Conservation (phyloP, 176 grass and related monocot genomes). For the Cenchrus fungigraminus region DNA sequence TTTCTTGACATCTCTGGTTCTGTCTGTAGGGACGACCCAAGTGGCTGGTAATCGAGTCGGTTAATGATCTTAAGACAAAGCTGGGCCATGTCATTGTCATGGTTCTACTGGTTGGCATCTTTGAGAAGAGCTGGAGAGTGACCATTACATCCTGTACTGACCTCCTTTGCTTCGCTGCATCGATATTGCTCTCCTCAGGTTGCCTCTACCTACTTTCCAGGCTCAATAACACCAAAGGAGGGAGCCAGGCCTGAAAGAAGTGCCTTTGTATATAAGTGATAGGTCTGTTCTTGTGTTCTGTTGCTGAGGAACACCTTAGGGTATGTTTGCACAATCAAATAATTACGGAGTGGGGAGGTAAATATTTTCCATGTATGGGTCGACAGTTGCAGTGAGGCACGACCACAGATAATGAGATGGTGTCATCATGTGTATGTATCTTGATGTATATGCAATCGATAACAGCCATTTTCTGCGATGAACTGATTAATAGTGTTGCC, state of each 20-base stretch:
- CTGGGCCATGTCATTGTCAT: constrained; percentile 90
- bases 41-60: constrained; percentile 77
- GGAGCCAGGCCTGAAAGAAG: constrained; percentile 47
- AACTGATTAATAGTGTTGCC: not conserved
- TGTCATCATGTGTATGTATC: constrained; percentile 36
- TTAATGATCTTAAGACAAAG: constrained; percentile 94
- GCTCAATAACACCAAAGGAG: constrained; percentile 56
- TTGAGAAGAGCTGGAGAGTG: constrained; percentile 87
- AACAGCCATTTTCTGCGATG: not conserved
- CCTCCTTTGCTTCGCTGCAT: constrained; percentile 74
- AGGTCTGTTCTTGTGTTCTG: constrained; percentile 14
- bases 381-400: constrained; percentile 1
- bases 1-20: constrained; percentile 21
- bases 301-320: constrained; percentile 17
- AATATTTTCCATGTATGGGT: not conserved
- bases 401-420: not conserved
- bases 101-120: constrained; percentile 83
- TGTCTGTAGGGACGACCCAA: constrained; percentile 69
- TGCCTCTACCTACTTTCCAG: constrained; percentile 90
- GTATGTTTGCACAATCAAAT: constrained; percentile 9
- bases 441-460: constrained; percentile 13
- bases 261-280: constrained; percentile 36
- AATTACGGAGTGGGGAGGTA: not conserved
- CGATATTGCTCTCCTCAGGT: constrained; percentile 77
- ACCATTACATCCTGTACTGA: constrained; percentile 64